Conservation (phyloP, 331 rosid species). For the Malus hybrid region DNA sequence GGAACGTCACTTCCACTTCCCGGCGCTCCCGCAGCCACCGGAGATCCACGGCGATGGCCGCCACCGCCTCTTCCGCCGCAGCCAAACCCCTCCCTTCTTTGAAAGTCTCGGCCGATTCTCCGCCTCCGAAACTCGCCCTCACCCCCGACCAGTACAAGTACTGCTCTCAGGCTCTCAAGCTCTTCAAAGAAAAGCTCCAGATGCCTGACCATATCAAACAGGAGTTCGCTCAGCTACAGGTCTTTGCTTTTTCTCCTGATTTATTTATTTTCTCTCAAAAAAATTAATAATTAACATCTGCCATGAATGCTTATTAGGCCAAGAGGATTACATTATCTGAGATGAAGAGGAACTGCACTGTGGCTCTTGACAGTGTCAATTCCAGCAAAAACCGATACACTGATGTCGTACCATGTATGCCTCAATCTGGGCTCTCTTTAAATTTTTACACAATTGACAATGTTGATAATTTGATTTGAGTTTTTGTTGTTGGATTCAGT, state of each 20-base stretch:
- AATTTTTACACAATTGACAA: neutral
- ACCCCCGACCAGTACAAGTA: constrained; percentile 48
- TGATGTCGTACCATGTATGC: constrained; percentile 78
- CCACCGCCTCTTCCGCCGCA: constrained; percentile 42
- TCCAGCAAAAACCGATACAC: constrained; percentile 62
- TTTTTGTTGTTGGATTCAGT: constrained; percentile 39
- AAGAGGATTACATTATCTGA: constrained; percentile 50
- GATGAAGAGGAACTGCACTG: constrained; percentile 50
- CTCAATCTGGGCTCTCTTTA: neutral
- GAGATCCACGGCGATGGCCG: constrained; percentile 50
- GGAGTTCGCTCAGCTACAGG: constrained; percentile 75
- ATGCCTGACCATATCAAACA: constrained; percentile 34
- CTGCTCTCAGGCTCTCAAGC: constrained; percentile 57
- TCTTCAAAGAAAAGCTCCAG: constrained; percentile 55
- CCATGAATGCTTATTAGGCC: constrained; percentile 28
- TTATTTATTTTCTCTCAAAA: neutral
- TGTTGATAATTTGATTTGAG: neutral
- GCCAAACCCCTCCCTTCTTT: constrained; percentile 18
- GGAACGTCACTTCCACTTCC: constrained; percentile 42
- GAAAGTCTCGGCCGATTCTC: constrained; percentile 50
- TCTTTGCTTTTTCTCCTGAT: neutral
- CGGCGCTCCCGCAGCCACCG: constrained; percentile 48
- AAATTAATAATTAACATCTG: neutral
- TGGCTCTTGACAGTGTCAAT: constrained; percentile 63
- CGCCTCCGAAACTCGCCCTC: constrained; percentile 31